Conservation (phyloP, 2,329 filamentous ascomycete genomes). For the Helotiales sp. region DNA sequence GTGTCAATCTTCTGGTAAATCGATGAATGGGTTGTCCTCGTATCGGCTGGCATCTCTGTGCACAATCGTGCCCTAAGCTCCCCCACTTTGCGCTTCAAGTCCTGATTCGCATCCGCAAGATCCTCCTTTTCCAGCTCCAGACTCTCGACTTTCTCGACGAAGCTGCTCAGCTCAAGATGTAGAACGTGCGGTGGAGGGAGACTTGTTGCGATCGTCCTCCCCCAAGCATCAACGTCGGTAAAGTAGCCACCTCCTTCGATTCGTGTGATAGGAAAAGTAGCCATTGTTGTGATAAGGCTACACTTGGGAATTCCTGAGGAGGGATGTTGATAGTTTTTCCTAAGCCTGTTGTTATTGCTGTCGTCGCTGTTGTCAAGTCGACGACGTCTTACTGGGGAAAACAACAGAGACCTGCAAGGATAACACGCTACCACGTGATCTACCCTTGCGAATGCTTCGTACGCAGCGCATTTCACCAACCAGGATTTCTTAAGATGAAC, state of each 20-base stretch:
- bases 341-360: not conserved
- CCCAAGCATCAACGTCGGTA: not conserved
- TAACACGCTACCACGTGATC: not conserved
- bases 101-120: not conserved
- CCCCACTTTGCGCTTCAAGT: not conserved
- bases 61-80: not conserved
- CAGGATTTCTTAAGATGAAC: not conserved
- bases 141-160: not conserved
- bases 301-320: not conserved
- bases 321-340: not conserved
- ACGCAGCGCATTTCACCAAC: not conserved
- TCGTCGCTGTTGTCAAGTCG: not conserved
- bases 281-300: not conserved
- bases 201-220: not conserved
- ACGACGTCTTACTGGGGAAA: no score
- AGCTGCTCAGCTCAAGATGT: not conserved
- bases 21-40: not conserved
- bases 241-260: not conserved
- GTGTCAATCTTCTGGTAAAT: not conserved
- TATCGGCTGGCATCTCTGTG: not conserved
- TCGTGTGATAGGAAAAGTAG: not conserved
- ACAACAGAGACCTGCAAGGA: no score
- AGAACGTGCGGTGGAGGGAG: not conserved
- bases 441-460: not conserved
- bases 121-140: not conserved